Base-by-base conservation (phyloP, 78 protist species). In the Speleostelium caveatum region DNA sequence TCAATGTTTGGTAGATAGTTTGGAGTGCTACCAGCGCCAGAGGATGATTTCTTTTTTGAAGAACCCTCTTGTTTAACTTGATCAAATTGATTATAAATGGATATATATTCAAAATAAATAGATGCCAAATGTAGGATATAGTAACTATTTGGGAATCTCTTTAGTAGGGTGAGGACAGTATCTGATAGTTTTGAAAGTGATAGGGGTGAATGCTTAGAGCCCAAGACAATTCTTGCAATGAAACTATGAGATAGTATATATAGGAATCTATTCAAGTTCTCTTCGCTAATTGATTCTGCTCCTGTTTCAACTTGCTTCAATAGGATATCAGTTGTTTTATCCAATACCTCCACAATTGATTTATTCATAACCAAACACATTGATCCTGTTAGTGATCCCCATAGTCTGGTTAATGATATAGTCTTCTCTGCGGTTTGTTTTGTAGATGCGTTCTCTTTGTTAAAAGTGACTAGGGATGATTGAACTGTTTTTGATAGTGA, bases 21-120 rank as follows among this genome's bases (percentile, higher is more conserved):
- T 32, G 45, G 10, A 49, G 26, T 75, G 41, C 60, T 49, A 14
- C 42, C 22, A 0, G 87, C 14, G 0, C 75, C 19, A 3, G 71
- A 5, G 58, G 39, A 24, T 75, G 59, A 22, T 42, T 19, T 32
- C 24, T 22, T 45, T 30, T 19, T 30, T 65, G 75, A 12, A 24
- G 30, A 3, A 36, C 24, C n/a, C 0, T 28, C 6, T 17, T 28
- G 45, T 32, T 72, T 0, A 41, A 36, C 24, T 12, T n/a, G 17
- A 22, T 45, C 53, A 14, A 2, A 22, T 56, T 58, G 68, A 36
- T 73, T 26, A 24, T 19, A 45, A 24, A 26, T 17, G 30, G 49
- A 42, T 72, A 72, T 32, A 36, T 72, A 26, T 38, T 83, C 73
- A 21, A 83, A 69, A 69, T 69, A 83, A 22, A 67, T 69, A 10